Evolutionary conservation across 2,329 filamentous ascomycete genomes (phyloP).

Genomic region (Fusarium sublunatum): DNA sequence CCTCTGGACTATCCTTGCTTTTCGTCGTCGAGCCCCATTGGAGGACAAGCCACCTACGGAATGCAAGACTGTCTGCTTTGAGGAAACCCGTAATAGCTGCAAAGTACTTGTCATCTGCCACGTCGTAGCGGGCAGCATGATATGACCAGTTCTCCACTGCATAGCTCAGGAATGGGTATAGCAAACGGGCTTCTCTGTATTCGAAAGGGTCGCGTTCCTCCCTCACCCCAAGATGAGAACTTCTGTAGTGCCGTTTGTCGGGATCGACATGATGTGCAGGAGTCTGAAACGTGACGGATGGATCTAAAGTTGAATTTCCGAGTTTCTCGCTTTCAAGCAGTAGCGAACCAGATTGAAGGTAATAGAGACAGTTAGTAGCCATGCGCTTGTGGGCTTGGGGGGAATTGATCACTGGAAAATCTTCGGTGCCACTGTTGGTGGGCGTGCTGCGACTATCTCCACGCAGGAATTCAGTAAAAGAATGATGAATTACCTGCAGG

Average conservation of each 20-base stretch:
- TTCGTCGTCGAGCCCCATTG: slow-evolving; percentile 29
- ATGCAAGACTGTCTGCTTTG: slow-evolving; percentile 5
- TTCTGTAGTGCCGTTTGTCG: neutral
- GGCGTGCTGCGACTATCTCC: slow-evolving; percentile 35
- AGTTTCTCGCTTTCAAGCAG: slow-evolving; percentile 16
- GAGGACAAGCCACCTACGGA: slow-evolving; percentile 35
- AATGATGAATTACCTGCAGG: slow-evolving; percentile 59
- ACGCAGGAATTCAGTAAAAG: slow-evolving; percentile 59
- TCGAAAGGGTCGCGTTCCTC: slow-evolving; percentile 8
- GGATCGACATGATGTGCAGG: neutral
- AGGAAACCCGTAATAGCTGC: slow-evolving; percentile 12
- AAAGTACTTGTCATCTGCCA: slow-evolving; percentile 28
- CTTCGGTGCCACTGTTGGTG: neutral
- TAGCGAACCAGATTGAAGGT: slow-evolving; percentile 35
- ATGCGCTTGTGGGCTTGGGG: slow-evolving; percentile 35
- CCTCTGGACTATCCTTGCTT: neutral
- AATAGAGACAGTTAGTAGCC: slow-evolving; percentile 29
- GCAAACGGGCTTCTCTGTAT: slow-evolving; percentile 34
- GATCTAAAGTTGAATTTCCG: neutral
- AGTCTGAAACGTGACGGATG: slow-evolving; percentile 8
- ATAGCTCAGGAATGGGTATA: slow-evolving; percentile 35
- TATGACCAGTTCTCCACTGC: slow-evolving; percentile 40
- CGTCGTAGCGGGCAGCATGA: slow-evolving; percentile 37
- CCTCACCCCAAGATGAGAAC: neutral
- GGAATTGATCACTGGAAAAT: slow-evolving; percentile 35